Base-by-base conservation (phyloP, 2,329 filamentous ascomycete species). In the Fusarium newnesense region DNA sequence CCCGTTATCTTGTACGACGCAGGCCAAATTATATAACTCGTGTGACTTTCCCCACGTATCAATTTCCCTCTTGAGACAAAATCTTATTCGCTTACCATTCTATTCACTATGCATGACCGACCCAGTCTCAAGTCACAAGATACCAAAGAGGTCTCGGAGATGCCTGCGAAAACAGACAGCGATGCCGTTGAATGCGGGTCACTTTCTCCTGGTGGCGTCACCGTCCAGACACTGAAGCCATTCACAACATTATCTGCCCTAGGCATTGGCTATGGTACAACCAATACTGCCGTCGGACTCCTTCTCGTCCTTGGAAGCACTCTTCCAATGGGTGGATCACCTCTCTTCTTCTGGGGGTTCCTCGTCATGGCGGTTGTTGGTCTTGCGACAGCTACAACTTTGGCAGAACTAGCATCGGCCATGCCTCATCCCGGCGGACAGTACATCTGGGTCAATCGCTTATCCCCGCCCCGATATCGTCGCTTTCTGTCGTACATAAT, bases 271-370 rank as follows among this genome's bases (percentile, higher is more conserved):
- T 65, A 64, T n/a, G 63, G 60, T 7, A 64, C 60, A 4, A 64
- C 63, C 9, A 65, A 65, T 19, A 56, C 60, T 5, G 63, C 63
- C 19, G 63, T 65, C 1, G 63, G 60, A 5, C 60, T 65, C 4
- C 60, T 49, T 9, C 63, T 66, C 8, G 63, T 66, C 11, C 42
- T 66, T 11, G 47, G 60, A 8, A 64, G 40, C n/a, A 56, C 60
- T 19, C 39, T 65, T 9, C 63, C 63, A 9, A 65, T 65, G 59
- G 63, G 47, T 3, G 63, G 59, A 5, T 28, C 63, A 2, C 62
- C 62, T 26, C 62, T 64, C 9, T 64, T 65, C 34, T 64, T 65
- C 28, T 65, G 47, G 59, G 59, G 63, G 0, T 64, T 65, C 28
- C 15, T 65, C 6, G 32, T 64, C 9, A 50, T 54, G 44, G 34